phyloP scores from a whole-genome alignment of 2,329 filamentous ascomycete genomes.

The Colletotrichum salicis region DNA sequence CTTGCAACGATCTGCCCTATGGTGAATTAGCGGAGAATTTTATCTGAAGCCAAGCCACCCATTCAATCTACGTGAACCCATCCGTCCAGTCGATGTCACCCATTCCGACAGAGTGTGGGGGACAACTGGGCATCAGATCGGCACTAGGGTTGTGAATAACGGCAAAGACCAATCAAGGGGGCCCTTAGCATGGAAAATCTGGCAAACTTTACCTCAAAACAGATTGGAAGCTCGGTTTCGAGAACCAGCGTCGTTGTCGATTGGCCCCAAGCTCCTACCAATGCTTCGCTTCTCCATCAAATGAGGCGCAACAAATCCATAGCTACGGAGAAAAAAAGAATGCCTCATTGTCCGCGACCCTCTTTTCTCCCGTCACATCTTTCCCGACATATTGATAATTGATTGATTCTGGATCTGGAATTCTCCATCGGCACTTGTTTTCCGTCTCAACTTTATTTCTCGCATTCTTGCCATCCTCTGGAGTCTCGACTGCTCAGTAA shows the following conservation, averaged over 20 bases:
- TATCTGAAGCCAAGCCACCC: conserved; percentile 27
- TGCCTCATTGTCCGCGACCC: too few species aligned
- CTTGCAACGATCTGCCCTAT: conserved; percentile 23
- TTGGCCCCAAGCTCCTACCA: background rate
- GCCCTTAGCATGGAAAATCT: background rate
- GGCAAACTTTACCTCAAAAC: conserved; percentile 16
- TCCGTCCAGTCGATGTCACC: conserved; percentile 2
- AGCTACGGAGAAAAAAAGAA: too few species aligned
- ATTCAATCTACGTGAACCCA: conserved; percentile 9
- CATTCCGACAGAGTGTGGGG: background rate
- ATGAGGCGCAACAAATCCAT: background rate
- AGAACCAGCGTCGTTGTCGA: background rate
- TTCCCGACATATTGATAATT: too few species aligned
- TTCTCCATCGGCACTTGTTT: too few species aligned
- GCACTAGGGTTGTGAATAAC: conserved; percentile 14
- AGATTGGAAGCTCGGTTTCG: conserved; percentile 22
- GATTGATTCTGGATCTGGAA: too few species aligned
- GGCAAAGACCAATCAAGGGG: conserved; percentile 9
- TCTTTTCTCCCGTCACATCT: too few species aligned
- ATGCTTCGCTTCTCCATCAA: conserved; percentile 5
- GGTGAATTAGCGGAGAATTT: conserved; percentile 21
- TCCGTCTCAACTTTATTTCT: too few species aligned
- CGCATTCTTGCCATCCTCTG: too few species aligned
- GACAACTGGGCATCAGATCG: conserved; percentile 6
- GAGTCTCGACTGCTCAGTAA: too few species aligned